These are phyloP conservation scores for Diaporthe helianthi DNA, from an alignment of 2,329 filamentous ascomycete genomes.

Conservation along the genomic window DNA sequence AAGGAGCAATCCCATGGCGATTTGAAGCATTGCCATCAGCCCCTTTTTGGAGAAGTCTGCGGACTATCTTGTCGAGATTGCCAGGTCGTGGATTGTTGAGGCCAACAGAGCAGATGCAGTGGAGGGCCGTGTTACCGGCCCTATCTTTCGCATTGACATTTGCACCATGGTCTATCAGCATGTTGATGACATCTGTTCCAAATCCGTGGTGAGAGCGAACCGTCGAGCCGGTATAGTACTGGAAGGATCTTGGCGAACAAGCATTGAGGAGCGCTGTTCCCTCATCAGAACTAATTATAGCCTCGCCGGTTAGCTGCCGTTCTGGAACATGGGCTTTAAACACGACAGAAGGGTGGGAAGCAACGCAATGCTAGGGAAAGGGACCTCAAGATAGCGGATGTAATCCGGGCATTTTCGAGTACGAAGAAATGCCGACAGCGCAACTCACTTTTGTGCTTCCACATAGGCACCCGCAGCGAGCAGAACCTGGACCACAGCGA, in stretches of 20 bases:
- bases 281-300: constrained; percentile 4
- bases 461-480: constrained; percentile 19
- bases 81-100: no score
- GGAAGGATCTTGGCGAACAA: not conserved
- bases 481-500: not conserved
- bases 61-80: constrained; percentile 1
- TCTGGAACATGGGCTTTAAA: not conserved
- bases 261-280: constrained; percentile 3
- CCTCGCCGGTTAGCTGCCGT: not conserved
- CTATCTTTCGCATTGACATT: constrained; percentile 8
- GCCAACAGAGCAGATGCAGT: not conserved
- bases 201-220: no score
- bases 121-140: constrained; percentile 13
- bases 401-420: not conserved
- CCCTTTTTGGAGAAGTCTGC: constrained; percentile 22
- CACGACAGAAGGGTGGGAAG: not conserved
- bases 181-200: not conserved
- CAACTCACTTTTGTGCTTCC: constrained; percentile 16
- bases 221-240: not conserved
- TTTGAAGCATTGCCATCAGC: not conserved
- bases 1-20: not conserved
- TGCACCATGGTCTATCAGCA: constrained; percentile 19
- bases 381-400: no score
- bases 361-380: not conserved
- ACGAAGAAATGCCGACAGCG: not conserved